Conservation (phyloP, 2,329 filamentous ascomycete genomes). For the Sporothrix brasiliensis region DNA sequence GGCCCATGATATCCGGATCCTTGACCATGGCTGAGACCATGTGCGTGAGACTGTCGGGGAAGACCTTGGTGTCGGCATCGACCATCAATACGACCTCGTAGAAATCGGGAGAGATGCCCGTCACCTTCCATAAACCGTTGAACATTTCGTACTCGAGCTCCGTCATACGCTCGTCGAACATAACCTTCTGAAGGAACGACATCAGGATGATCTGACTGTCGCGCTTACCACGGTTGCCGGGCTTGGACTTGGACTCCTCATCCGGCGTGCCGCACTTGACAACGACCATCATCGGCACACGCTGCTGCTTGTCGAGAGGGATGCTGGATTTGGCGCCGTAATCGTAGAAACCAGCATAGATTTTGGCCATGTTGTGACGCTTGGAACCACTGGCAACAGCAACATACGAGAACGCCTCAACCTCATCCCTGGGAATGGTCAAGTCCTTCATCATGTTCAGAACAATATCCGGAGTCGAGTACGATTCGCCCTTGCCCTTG, state of each 20-base stretch:
- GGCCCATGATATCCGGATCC: slow-evolving; percentile 97
- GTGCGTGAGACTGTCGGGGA: slow-evolving; percentile 96
- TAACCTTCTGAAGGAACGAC: slow-evolving; percentile 99
- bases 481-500: slow-evolving; percentile 86
- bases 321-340: slow-evolving; percentile 82
- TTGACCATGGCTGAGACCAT: slow-evolving; percentile 99
- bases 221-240: slow-evolving; percentile 96
- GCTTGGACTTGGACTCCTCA: slow-evolving; percentile 78
- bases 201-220: slow-evolving; percentile 99
- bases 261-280: slow-evolving; percentile 95
- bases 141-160: slow-evolving; percentile 99
- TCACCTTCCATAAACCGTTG: slow-evolving; percentile 98
- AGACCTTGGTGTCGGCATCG: slow-evolving; percentile 98
- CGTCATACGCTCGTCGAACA: slow-evolving; percentile 99
- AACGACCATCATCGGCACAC: slow-evolving; percentile 95
- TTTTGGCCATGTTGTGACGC: slow-evolving; percentile 99
- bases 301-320: slow-evolving; percentile 84
- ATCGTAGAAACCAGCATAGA: slow-evolving; percentile 97
- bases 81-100: slow-evolving; percentile 99
- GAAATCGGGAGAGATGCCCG: slow-evolving; percentile 95
- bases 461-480: slow-evolving; percentile 87
- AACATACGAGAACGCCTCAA: slow-evolving; percentile 91
- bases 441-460: slow-evolving; percentile 95
- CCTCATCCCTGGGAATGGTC: slow-evolving; percentile 75
- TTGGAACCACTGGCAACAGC: slow-evolving; percentile 94